Conservation (phyloP, 2,329 filamentous ascomycete species). For the Pestalotiopsis sp. region DNA sequence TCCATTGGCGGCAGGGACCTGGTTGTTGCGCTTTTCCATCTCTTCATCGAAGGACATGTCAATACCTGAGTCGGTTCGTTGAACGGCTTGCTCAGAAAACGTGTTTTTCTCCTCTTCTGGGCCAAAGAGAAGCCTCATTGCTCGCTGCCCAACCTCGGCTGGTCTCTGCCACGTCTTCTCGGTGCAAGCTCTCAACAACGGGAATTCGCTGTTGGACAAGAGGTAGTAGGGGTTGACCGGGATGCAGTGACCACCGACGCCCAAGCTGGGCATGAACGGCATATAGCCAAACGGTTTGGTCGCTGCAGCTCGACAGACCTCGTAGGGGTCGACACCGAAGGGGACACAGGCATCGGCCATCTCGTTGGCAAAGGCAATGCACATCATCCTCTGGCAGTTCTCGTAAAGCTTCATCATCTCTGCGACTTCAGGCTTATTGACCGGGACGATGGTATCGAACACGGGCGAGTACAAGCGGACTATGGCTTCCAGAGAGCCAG, state of each 20-base stretch:
- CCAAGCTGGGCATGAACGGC: conserved; percentile 48
- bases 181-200: conserved; percentile 46
- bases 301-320: conserved; percentile 50
- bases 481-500: conserved; percentile 48
- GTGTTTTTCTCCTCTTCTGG: background rate
- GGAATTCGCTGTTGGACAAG: conserved; percentile 48
- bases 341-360: conserved; percentile 55
- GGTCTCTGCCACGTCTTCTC: conserved; percentile 47
- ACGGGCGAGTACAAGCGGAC: conserved; percentile 45
- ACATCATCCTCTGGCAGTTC: conserved; percentile 59
- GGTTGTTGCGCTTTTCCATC: background rate
- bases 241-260: conserved; percentile 60
- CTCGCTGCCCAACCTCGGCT: conserved; percentile 37
- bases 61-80: background rate
- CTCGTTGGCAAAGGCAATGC: conserved; percentile 58
- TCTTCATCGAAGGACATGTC: background rate
- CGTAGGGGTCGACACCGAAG: conserved; percentile 49
- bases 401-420: conserved; percentile 63
- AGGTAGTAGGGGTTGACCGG: conserved; percentile 51
- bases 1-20: too few relatives aligned
- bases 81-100: background rate
- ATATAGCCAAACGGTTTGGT: conserved; percentile 58
- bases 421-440: conserved; percentile 55
- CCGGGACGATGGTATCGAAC: conserved; percentile 50
- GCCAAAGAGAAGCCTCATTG: conserved; percentile 33